Evolutionary conservation across 192 early-diverging fungal species (phyloP).

Genomic region (Coemansia asiatica): DNA sequence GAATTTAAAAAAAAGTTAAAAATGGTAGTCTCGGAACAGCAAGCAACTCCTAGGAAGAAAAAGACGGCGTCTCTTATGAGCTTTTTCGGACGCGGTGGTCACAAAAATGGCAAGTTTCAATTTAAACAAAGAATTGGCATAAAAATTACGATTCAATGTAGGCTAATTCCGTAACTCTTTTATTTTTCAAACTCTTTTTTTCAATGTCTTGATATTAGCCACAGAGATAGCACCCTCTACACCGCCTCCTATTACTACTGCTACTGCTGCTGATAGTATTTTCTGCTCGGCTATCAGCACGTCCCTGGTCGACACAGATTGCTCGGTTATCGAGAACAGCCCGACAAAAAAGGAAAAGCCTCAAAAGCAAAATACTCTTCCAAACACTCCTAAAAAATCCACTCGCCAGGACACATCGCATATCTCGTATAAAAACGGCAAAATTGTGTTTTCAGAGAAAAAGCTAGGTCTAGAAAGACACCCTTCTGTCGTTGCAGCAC

Average conservation of each 20-base stretch:
- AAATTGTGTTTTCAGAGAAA: constrained; percentile 35
- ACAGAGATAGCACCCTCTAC: not conserved
- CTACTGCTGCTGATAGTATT: no score
- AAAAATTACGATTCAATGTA: not conserved
- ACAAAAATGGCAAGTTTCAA: constrained; percentile 16
- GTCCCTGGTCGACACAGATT: not conserved
- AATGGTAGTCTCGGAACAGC: not conserved
- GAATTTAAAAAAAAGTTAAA: not conserved
- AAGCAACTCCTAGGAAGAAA: constrained; percentile 17
- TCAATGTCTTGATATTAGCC: not conserved
- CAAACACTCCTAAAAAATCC: constrained; percentile 4
- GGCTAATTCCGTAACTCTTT: not conserved
- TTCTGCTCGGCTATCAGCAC: not conserved
- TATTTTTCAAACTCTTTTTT: not conserved
- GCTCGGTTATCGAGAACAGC: not conserved
- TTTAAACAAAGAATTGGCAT: not conserved
- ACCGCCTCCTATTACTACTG: no score
- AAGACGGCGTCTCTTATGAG: constrained; percentile 31
- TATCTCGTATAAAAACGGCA: constrained; percentile 36
- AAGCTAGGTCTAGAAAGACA: constrained; percentile 47
- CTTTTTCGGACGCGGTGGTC: constrained; percentile 27
- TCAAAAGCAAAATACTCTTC: not conserved
- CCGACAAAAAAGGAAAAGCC: not conserved
- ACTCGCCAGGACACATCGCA: not conserved
- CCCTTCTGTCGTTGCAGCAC: constrained; percentile 38